A percentile compares a stretch with the other conserved stretches of the same genome.
These are phyloP conservation scores for Berkeleyomyces basicola DNA, from an alignment of 2,329 filamentous ascomycete species.

Conservation along the genomic window DNA sequence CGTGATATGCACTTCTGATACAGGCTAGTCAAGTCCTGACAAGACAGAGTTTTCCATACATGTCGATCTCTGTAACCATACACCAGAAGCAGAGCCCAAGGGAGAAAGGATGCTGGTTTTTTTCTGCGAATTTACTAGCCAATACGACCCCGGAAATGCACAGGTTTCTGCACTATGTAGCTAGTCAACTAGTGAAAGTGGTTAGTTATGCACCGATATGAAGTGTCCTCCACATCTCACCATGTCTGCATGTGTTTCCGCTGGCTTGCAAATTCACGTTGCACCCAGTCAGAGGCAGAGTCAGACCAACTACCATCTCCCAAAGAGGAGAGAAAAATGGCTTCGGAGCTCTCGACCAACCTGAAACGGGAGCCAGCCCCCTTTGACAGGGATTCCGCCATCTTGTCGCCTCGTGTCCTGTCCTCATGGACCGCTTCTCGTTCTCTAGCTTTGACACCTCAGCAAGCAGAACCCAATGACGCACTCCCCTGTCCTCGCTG, in stretches of 20 bases:
- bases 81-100: neutral
- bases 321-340: neutral
- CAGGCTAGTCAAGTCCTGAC: neutral
- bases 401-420: neutral
- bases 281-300: no score
- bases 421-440: neutral
- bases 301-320: no score
- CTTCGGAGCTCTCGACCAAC: neutral
- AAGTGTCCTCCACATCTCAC: no score
- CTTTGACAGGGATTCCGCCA: neutral
- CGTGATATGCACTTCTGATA: constrained; percentile 1
- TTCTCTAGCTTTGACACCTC: neutral
- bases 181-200: no score
- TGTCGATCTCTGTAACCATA: neutral
- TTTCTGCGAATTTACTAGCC: neutral
- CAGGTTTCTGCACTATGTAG: neutral
- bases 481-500: neutral
- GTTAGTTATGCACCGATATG: no score
- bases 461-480: neutral
- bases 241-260: neutral
- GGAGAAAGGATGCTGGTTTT: neutral
- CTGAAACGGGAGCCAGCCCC: neutral
- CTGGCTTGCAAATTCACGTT: no score
- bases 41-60: neutral
- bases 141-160: neutral